Evolutionary conservation across 23 red algal genomes (phyloP).

Genomic region (Gracilaria gracilis): DNA sequence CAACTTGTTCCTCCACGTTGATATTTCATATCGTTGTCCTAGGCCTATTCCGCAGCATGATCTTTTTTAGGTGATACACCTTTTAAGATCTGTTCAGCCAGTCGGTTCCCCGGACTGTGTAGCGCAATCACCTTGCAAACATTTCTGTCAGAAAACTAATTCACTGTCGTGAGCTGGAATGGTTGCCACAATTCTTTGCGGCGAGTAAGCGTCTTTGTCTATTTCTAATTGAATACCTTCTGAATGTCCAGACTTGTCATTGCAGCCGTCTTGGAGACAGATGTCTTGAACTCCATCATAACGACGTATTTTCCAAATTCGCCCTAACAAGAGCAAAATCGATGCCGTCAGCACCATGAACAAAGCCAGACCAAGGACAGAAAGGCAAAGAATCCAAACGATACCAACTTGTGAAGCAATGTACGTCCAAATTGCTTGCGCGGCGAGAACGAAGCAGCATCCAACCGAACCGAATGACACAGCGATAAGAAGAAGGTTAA

Average conservation of each 20-base stretch:
- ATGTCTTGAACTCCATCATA: background rate
- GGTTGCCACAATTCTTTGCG: constrained; percentile 24
- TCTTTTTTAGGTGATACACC: no score
- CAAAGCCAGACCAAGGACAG: constrained; percentile 42
- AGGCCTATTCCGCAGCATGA: no score
- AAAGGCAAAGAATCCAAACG: constrained; percentile 41
- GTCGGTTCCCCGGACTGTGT: background rate
- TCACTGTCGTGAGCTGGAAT: constrained; percentile 29
- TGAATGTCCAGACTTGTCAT: background rate
- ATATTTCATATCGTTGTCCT: no score
- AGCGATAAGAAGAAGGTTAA: constrained; percentile 22
- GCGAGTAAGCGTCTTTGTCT: constrained; percentile 33
- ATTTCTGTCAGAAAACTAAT: background rate
- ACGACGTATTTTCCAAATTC: background rate
- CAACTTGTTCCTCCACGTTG: background rate
- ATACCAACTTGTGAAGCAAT: constrained; percentile 31
- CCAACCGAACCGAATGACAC: background rate
- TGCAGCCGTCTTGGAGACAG: background rate
- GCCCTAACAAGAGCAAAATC: background rate
- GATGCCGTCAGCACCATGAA: constrained; percentile 26
- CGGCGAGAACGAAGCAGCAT: background rate
- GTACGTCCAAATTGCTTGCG: constrained; percentile 52
- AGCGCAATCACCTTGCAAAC: background rate
- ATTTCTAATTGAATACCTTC: constrained; percentile 14
- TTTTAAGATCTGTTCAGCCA: background rate